Evolutionary conservation across 1,284 basidiomycete species (phyloP).

Genomic region (Heterobasidion irregulare): DNA sequence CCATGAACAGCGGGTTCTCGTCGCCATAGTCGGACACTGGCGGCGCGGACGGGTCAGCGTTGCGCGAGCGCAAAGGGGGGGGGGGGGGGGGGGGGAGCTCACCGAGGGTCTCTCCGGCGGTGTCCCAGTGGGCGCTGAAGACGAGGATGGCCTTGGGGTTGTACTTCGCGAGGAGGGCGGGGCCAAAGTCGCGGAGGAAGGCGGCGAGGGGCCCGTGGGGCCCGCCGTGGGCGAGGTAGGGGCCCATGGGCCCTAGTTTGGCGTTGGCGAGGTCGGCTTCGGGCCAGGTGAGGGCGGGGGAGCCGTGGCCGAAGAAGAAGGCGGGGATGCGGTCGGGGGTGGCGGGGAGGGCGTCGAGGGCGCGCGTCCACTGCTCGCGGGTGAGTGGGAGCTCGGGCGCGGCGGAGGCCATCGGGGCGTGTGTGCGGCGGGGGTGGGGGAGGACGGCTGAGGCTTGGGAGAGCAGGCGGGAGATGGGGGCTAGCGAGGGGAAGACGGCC

Average conservation of each 20-base stretch:
- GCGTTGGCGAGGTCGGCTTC: slow-evolving; percentile 8
- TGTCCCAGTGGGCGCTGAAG: slow-evolving; percentile 79
- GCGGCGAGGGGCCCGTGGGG: slow-evolving; percentile 45
- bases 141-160: slow-evolving; percentile 68
- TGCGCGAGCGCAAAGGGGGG: not conserved
- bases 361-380: slow-evolving; percentile 42
- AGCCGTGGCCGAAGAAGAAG: slow-evolving; percentile 73
- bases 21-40: slow-evolving; percentile 69
- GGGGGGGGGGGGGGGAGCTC: too few species aligned
- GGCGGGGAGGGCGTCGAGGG: slow-evolving; percentile 50
- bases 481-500: not conserved
- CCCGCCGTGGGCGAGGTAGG: slow-evolving; percentile 30
- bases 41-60: not conserved
- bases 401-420: not conserved
- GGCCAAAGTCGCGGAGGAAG: slow-evolving; percentile 66
- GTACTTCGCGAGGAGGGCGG: slow-evolving; percentile 59
- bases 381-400: slow-evolving; percentile 22
- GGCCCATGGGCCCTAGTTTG: slow-evolving; percentile 11
- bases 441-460: not conserved
- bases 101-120: slow-evolving; percentile 46
- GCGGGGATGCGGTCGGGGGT: slow-evolving; percentile 57
- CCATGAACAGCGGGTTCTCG: slow-evolving; percentile 64
- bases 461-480: not conserved
- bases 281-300: slow-evolving; percentile 42
- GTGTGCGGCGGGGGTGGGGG: not conserved